Evolutionary conservation across 2,329 filamentous ascomycete species (phyloP).

Genomic region (Colletotrichum tofieldiae): DNA sequence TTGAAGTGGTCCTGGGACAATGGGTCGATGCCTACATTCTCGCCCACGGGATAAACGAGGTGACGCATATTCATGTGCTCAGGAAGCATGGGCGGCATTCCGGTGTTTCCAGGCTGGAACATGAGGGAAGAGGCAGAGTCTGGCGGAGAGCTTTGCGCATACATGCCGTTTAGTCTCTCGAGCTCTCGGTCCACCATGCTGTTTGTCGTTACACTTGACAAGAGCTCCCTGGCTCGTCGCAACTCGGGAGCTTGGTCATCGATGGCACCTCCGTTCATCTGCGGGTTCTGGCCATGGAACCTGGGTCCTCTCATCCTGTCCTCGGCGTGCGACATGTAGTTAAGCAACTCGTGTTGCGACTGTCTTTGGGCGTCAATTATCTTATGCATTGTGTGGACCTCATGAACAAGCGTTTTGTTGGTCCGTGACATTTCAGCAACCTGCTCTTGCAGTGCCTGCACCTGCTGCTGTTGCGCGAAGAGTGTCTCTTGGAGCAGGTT

Average conservation of each 20-base stretch:
- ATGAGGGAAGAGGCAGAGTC: conserved; percentile 70
- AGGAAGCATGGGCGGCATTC: conserved; percentile 60
- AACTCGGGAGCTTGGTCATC: conserved; percentile 68
- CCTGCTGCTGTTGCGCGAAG: conserved; percentile 91
- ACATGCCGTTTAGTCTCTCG: conserved; percentile 69
- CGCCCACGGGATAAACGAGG: conserved; percentile 91
- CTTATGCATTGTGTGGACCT: conserved; percentile 74
- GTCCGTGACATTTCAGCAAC: conserved; percentile 82
- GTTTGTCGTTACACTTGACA: conserved; percentile 68
- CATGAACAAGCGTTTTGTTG: conserved; percentile 74
- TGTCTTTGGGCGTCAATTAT: conserved; percentile 72
- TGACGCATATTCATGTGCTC: conserved; percentile 72
- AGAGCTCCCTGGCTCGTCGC: conserved; percentile 70
- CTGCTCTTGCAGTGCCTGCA: conserved; percentile 88
- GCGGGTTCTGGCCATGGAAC: conserved; percentile 54
- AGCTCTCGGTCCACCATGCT: conserved; percentile 68
- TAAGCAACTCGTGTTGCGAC: conserved; percentile 71
- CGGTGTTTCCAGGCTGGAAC: conserved; percentile 64
- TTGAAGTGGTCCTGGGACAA: conserved; percentile 95
- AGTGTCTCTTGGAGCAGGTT: conserved; percentile 91
- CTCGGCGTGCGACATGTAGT: conserved; percentile 67
- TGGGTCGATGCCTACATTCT: conserved; percentile 93
- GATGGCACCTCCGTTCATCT: conserved; percentile 56
- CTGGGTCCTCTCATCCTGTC: conserved; percentile 61
- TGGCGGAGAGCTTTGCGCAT: conserved; percentile 66